Base-by-base conservation (phyloP, 1,284 basidiomycete species). In the Cutaneotrichosporon cutaneum region DNA sequence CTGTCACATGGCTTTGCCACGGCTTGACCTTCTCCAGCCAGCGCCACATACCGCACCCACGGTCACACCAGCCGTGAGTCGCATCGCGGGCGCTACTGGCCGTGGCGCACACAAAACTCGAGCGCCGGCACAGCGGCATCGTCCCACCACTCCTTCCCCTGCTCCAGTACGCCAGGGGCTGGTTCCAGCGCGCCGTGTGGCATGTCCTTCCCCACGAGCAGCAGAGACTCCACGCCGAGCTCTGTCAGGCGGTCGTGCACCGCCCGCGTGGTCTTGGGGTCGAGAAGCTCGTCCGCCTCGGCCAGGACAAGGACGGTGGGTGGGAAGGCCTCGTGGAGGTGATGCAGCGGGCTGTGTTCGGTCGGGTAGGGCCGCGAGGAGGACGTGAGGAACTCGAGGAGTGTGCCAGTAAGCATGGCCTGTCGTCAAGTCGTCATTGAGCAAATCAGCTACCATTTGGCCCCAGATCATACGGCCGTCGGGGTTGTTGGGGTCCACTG, bases 131-230 rank as follows among this genome's bases (percentile, higher is more conserved):
- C 24, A 4, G 26, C 27, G 14, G 32, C 27, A 9, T 9, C 27
- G 24, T 50, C 48, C 48, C 48, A 50, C 48, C 48, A 50, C 13
- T 50, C 13, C 48, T 50, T 30, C 4, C 27, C 48, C 27, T 50
- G 16, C 48, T 30, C 45, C 26, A 26, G 9, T 5, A 9, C 21
- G 22, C 22, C 22, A 4, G 22, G 26, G 10, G 16, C 48, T 3
- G 42, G 42, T 45, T 56, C 55, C 4, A 48, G 21, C 11, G 50
- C 48, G 11, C 57, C 57, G n/a, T 58, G 57, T 18, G 36, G 26
- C 57, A 58, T 58, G n/a, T 33, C 57, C 24, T 58, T 36, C 4
- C 33, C 47, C 8, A 27, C 57, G 4, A 52, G n/a, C 4, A 58
- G 36, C 18, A 9, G 18, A 11, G 26, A n/a, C 57, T 52, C 48